Evolutionary conservation across 2,329 filamentous ascomycete species (phyloP), one percentile per base, ranked within the genome.

Genomic region (Ophiostoma sp.): DNA sequence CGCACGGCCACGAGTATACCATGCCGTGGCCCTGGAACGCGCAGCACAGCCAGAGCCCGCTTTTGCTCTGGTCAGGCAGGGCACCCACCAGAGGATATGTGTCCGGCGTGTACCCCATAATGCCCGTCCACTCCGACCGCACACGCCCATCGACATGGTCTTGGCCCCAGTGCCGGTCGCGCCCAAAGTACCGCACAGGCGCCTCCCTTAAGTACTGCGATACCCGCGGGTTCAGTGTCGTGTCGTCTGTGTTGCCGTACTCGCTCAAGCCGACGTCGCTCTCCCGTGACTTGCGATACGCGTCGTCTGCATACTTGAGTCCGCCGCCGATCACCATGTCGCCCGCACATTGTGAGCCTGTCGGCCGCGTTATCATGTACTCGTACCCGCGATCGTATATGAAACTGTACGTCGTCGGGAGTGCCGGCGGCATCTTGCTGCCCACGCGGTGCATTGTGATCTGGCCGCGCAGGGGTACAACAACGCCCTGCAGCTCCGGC

Each of bases 11-110:
- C 67, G 85, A 85, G 44, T 86, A 75, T 1, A 87, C 87, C 87
- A 89, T 89, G 0, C 87, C 86, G 74, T 89, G 86, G 0, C 88
- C 88, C 71, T 88, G 87, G 71, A 89, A 89, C 5, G 85, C 82
- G 3, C 83, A 85, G 44, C 81, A 80, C 0, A 87, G 77, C 80
- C 83, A 88, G 36, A 89, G 73, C 0, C 81, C 70, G 38, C 36
- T 55, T 8, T 44, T 1, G 81, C 77, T 71, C 58, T 80, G 75
- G 0, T 75, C 78, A 3, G 80, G 79, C 68, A 85, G 76, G 69
- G 78, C 76, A 0, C 84, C 84, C 0, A 87, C 81, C 62, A 85
- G 78, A 0, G 85, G 84, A 60, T 82, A 76, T 0, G 80, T 80
- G 73, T 87, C 84, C 3, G 80, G 77, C 7, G 80, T 83, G 71